Evolutionary conservation across 345 rosid species (phyloP), one percentile per base, ranked within the genome.

Genomic region (Camelina sativa): DNA sequence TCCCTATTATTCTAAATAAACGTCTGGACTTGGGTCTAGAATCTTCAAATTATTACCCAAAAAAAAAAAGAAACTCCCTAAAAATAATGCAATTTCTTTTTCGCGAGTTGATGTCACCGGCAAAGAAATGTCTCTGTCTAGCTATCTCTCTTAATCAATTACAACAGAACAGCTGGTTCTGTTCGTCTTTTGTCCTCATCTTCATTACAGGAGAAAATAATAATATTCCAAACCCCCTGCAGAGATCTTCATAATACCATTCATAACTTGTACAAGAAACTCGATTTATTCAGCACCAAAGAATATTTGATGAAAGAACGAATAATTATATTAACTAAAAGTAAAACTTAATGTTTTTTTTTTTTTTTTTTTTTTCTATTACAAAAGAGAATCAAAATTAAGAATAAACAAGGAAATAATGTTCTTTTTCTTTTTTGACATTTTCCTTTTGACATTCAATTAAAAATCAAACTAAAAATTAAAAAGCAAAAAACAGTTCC

Each of bases 151-250:
- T 9, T 47, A 65, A 72, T 72, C 73, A 72, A 72, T 71, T 22
- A 71, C 13, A 66, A 65, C 76, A 19, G 16, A 65, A 71, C 76
- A 77, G 80, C 73, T 72, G 51, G 43, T 50, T 40, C 51, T 59
- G 16, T 77, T 77, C 40, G 11, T 50, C 50, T 65, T 65, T 59
- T 59, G 69, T 77, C 68, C 11, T 65, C 28, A 51, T 65, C 40
- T 58, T 51, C 67, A 57, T 40, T 47, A 8, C 19, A 20, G 19
- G 25, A 40, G 51, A 51, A 47, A 34, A 15, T 6, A 53, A 52
- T 34, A 12, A 20, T 1, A 76, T 43, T 61, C 75, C 43, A 76
- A 15, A 6, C 62, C 22, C 52, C 38, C 35, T 67, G 43, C 54
- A 52, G 11, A 70, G 51, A 76, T 62, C 59, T 43, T 38, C 72